Evolutionary conservation across 208 protist species (phyloP), one percentile per base, ranked within the genome.

Genomic region (Crithidia mellificae): DNA sequence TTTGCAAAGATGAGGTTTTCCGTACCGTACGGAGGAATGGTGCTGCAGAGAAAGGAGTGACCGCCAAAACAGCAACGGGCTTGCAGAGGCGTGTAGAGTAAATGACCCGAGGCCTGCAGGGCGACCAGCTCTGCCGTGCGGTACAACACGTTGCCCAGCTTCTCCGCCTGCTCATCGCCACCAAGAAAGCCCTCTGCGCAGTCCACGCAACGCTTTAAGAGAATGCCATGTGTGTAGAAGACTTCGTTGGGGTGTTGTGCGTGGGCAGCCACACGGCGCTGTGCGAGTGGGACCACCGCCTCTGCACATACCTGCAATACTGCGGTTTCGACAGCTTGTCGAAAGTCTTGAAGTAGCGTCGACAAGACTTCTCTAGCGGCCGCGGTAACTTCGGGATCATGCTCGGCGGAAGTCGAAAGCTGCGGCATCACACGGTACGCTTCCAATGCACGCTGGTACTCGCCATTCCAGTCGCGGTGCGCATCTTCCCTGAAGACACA

Each of bases 51-150:
- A 47, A 92, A 68, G 1, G 72, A 43, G 62, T 91, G 78, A 0
- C 91, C 91, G 5, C 67, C 61, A 57, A 92, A 94, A 14, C 67
- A 78, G 38, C 86, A 78, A 6, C 86, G 43, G 5, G 84, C 82
- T 38, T 56, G 66, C 8, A 93, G 80, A 12, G 86, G 78, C 1
- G 76, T 70, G 44, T 72, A 83, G 8, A 96, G 72, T 15, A 90
- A 36, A 39, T 82, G 75, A 27, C 57, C 76, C 32, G 88, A 67
- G 6, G 73, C 82, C 30, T 82, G 81, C 6, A 63, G 14, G 0
- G 87, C 79, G 29, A 90, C 32, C 20, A 91, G 2, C 38, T 81
- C 70, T 25, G 65, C 25, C 25, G 69, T 39, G n/a, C 63, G 70
- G 39, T 68, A 76, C 3, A 70, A 52, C 20, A 50, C 61, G 39